Base-by-base conservation (phyloP, 495 filamentous ascomycete species). In the Aspergillus baeticus region DNA sequence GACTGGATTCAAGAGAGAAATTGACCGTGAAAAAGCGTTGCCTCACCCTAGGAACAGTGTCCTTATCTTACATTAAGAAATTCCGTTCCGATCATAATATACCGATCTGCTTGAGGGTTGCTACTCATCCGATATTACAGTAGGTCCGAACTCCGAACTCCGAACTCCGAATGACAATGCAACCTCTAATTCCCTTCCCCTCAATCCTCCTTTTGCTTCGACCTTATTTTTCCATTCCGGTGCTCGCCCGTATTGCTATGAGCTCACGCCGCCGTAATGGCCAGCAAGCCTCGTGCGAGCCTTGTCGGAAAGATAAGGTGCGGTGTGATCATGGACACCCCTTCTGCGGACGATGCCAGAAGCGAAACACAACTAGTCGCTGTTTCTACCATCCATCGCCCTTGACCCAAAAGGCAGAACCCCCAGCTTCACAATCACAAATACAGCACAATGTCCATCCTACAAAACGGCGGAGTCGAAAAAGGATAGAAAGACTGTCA, bases 271-370 rank as follows among this genome's bases (percentile, higher is more conserved):
- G 76, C 21, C 70, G 75, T 5, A 80, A 79, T 67, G 75, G 77
- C 8, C 73, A 75, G 36, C 65, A 63, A 26, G 69, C 74, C 26
- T 76, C 75, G 1, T 80, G 77, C 53, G 74, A 81, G 71, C 74
- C 76, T 13, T 80, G 77, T 55, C 69, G 77, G 1, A 74, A 71
- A 53, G 66, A 70, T 42, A 79, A 81, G 62, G 63, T 80, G 31
- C 69, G 73, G 20, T 80, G 76, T 42, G 74, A 80, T 45, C 77
- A 79, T 59, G 48, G 53, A 5, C n/a, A 67, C 11, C 76, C 62
- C 7, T 26, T 57, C 17, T 57, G 55, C 37, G 37, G 44, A 18
- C 47, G 55, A 17, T 57, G 54, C 38, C 45, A 15, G 15, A 36
- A 41, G 18, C 54, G 54, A 10, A 43, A 35, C 15, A 41, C 17